phyloP scores from a whole-genome alignment of 768 basidiomycete species.

The Hericium rajendrae region DNA sequence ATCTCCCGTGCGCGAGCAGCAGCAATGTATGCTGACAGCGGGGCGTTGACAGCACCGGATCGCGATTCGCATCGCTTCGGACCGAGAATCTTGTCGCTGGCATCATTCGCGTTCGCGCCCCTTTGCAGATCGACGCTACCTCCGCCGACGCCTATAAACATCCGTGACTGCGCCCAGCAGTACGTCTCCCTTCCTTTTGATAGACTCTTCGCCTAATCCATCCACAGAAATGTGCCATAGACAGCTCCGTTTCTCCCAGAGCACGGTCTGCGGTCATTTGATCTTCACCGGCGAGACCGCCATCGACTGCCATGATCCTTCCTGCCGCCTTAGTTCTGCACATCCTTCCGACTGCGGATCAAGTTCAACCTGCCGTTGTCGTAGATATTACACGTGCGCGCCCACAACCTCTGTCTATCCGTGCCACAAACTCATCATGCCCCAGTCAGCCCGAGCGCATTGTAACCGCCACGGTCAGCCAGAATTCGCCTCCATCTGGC shows the following conservation, averaged over 20 bases:
- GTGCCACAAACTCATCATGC: not conserved
- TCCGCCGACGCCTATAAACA: constrained; percentile 11
- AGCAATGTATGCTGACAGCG: too few relatives aligned
- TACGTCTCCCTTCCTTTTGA: not conserved
- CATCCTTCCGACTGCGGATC: constrained; percentile 41
- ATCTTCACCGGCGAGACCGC: constrained; percentile 32
- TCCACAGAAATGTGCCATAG: constrained; percentile 52
- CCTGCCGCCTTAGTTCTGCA: constrained; percentile 37
- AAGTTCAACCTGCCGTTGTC: constrained; percentile 28
- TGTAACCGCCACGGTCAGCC: constrained; percentile 31
- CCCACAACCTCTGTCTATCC: constrained; percentile 1
- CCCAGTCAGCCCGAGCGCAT: constrained; percentile 47
- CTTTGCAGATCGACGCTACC: constrained; percentile 2
- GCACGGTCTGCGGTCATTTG: constrained; percentile 46
- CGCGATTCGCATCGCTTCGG: too few relatives aligned
- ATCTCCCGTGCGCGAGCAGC: too few relatives aligned
- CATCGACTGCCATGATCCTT: constrained; percentile 40
- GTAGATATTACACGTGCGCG: constrained; percentile 45
- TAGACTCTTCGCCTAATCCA: constrained; percentile 1
- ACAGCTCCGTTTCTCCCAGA: constrained; percentile 41
- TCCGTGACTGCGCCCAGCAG: not conserved
- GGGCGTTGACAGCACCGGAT: too few relatives aligned
- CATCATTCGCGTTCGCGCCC: too few relatives aligned
- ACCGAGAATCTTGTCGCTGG: too few relatives aligned
- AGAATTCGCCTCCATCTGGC: not conserved